Conservation (phyloP, 139 green algal genomes). For the Mychonastes homosphaera region DNA sequence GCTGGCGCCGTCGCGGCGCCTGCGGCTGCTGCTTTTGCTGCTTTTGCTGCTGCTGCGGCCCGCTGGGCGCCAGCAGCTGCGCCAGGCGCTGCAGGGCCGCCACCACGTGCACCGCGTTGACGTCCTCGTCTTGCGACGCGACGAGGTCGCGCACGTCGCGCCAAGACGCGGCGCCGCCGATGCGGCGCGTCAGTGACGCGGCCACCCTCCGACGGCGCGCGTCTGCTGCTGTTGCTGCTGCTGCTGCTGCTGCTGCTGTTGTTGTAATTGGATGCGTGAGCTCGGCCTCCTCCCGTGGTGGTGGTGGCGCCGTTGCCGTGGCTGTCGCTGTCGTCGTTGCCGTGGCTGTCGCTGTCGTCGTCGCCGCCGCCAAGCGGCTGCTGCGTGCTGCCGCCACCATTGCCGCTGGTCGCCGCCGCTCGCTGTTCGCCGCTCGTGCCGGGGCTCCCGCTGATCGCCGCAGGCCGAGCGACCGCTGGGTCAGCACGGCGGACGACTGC, state of each 20-base stretch:
- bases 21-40: neutral
- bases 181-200: slow-evolving; percentile 1
- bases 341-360: neutral
- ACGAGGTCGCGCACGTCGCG: neutral
- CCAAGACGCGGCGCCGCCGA: neutral
- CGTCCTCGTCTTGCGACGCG: neutral
- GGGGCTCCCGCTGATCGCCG: too few species aligned
- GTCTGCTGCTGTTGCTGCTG: neutral
- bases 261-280: neutral
- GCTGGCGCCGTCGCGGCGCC: neutral
- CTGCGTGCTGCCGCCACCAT: neutral
- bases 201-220: neutral
- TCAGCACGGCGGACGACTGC: too few species aligned
- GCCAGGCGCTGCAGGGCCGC: slow-evolving; percentile 5
- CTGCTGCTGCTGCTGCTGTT: slow-evolving; percentile 1
- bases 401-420: neutral
- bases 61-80: neutral
- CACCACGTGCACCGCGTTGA: neutral
- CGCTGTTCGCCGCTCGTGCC: too few species aligned
- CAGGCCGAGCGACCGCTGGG: too few species aligned
- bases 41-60: too few species aligned
- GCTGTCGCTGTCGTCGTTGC: neutral
- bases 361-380: too few species aligned
- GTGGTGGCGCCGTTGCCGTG: neutral
- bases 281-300: neutral